A percentile compares a stretch with the other conserved stretches of the same genome.
Conservation (phyloP, 78 protist species). For the Dictyostelium brefeldianum region DNA sequence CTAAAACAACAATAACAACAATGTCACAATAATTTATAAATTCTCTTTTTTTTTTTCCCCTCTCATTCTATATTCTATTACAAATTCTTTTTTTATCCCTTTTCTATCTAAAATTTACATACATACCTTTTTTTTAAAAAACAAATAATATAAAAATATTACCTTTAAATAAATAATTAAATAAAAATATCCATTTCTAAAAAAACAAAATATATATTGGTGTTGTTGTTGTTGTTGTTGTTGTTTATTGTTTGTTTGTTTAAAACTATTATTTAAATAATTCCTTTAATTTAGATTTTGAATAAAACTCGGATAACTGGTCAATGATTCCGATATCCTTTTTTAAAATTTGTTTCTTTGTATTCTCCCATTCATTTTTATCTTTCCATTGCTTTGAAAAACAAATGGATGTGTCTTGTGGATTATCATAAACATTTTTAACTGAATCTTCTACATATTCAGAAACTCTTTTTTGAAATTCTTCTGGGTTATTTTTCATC, state of each 20-base stretch:
- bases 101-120: background rate
- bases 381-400: constrained; percentile 50
- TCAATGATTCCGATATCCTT: constrained; percentile 18
- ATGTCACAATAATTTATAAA: no score
- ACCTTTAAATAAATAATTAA: no score
- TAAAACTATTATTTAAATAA: background rate
- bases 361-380: constrained; percentile 30
- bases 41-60: no score
- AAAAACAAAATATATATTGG: background rate
- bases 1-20: background rate
- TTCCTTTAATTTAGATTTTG: constrained; percentile 13
- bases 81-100: background rate
- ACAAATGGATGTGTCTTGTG: constrained; percentile 21
- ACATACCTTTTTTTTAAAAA: no score
- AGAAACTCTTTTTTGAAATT: constrained; percentile 57
- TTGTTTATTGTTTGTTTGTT: background rate
- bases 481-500: constrained; percentile 51
- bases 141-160: background rate
- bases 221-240: no score
- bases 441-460: constrained; percentile 52
- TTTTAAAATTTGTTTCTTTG: constrained; percentile 40
- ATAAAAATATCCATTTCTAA: background rate
- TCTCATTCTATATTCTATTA: no score
- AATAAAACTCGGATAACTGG: background rate
- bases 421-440: constrained; percentile 57